A percentile compares a stretch with the other conserved stretches of the same genome.
These are phyloP conservation scores for Plasmodium gallinaceum DNA, from an alignment of 169 alveolate species.

Conservation along the genomic window DNA sequence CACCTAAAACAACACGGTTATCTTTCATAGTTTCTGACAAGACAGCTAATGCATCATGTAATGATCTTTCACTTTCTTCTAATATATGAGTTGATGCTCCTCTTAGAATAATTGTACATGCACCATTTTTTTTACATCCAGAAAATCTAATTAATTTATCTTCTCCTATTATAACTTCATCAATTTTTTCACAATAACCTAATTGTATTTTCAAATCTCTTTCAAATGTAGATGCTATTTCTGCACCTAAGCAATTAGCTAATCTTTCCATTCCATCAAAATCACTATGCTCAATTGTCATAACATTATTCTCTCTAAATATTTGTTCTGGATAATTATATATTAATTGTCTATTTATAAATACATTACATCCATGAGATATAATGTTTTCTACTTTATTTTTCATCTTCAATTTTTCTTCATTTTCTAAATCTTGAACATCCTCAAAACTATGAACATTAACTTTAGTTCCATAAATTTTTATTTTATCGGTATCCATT, in stretches of 20 bases:
- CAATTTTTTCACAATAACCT: conserved; percentile 97
- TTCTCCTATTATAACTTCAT: conserved; percentile 99
- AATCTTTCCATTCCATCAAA: conserved; percentile 99
- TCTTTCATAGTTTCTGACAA: conserved; percentile 95
- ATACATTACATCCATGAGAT: conserved; percentile 97
- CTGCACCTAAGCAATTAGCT: conserved; percentile 99
- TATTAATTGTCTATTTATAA: conserved; percentile 98
- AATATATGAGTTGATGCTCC: conserved; percentile 99
- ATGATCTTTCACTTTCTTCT: conserved; percentile 99
- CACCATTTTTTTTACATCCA: conserved; percentile 96
- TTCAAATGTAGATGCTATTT: conserved; percentile 98
- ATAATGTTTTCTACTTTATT: conserved; percentile 97
- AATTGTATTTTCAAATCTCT: conserved; percentile 94
- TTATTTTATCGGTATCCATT: conserved; percentile 99
- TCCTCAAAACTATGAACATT: conserved; percentile 97
- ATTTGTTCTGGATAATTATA: conserved; percentile 99
- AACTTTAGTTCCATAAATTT: conserved; percentile 99
- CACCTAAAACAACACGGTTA: conserved; percentile 97
- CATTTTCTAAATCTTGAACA: conserved; percentile 98
- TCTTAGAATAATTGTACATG: conserved; percentile 98
- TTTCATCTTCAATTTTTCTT: conserved; percentile 98
- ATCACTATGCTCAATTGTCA: conserved; percentile 99
- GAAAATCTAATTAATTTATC: conserved; percentile 97
- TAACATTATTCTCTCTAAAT: conserved; percentile 95
- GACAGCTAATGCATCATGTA: conserved; percentile 99